phyloP scores from a whole-genome alignment of 225 moss, liverwort and hornwort genomes.

The Lunularia cruciata region DNA sequence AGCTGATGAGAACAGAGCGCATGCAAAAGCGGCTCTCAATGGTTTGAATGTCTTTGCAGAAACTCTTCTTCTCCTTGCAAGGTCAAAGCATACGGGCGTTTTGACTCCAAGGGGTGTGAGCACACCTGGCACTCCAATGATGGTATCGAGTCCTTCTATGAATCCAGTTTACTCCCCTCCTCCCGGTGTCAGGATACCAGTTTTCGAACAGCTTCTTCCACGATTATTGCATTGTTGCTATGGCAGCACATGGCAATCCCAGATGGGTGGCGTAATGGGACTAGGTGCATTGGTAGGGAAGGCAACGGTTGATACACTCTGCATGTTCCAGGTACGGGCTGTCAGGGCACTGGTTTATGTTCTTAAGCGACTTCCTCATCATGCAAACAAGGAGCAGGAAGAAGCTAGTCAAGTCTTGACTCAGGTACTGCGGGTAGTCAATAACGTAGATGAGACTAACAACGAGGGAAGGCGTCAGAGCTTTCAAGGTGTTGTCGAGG shows the following conservation, averaged over 20 bases:
- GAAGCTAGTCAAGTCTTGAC: conserved; percentile 98
- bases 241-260: conserved; percentile 99
- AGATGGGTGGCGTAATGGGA: conserved; percentile 99
- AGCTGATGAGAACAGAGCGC: conserved; percentile 93
- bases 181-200: conserved; percentile 96
- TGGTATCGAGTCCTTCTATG: conserved; percentile 99
- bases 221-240: conserved; percentile 99
- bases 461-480: conserved; percentile 88
- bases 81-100: conserved; percentile 95
- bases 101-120: conserved; percentile 97
- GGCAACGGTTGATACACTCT: conserved; percentile 97
- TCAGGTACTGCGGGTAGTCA: conserved; percentile 96
- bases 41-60: conserved; percentile 98
- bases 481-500: conserved; percentile 98
- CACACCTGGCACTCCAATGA: conserved; percentile 99
- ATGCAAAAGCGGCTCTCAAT: conserved; percentile 97
- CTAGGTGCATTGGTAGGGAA: conserved; percentile 98
- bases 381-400: conserved; percentile 98
- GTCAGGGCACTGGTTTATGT: conserved; percentile 97
- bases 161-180: conserved; percentile 99
- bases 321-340: conserved; percentile 93
- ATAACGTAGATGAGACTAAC: conserved; percentile 92
- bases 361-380: conserved; percentile 89
- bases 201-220: conserved; percentile 99
- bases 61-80: conserved; percentile 89